Evolutionary conservation across 768 basidiomycete species (phyloP).

Genomic region (Mrakia hoshinonis): DNA sequence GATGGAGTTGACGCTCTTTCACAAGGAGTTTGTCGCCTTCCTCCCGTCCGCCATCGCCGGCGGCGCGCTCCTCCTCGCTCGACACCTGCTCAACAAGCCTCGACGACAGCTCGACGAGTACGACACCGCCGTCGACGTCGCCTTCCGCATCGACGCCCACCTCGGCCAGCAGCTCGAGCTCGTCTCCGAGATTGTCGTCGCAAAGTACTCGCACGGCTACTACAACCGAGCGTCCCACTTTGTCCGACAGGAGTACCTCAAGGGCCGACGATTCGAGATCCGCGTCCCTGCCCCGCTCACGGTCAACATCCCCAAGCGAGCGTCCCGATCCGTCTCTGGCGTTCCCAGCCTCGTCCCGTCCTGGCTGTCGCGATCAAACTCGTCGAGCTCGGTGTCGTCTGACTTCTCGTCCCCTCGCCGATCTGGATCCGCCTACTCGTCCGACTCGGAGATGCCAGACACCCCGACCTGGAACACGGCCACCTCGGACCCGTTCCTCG

Average conservation of each 20-base stretch:
- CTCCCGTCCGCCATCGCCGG: conserved; percentile 77
- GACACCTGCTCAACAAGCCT: conserved; percentile 73
- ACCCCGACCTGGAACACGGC: conserved; percentile 13
- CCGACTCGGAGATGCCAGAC: conserved; percentile 28
- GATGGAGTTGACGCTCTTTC: conserved; percentile 98
- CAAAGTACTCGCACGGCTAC: conserved; percentile 95
- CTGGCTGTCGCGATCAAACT: conserved; percentile 11
- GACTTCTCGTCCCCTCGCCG: conserved; percentile 22
- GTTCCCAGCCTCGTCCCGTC: background rate
- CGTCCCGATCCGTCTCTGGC: background rate
- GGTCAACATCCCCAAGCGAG: background rate
- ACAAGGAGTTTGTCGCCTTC: conserved; percentile 85
- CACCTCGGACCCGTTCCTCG: conserved; percentile 14
- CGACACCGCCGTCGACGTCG: conserved; percentile 70
- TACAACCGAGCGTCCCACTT: conserved; percentile 92
- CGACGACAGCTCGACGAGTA: conserved; percentile 72
- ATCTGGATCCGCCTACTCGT: conserved; percentile 16
- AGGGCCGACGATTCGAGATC: conserved; percentile 46
- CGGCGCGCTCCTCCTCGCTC: conserved; percentile 80
- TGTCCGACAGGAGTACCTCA: conserved; percentile 86
- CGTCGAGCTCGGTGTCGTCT: conserved; percentile 19
- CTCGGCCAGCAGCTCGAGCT: conserved; percentile 82
- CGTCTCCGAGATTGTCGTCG: conserved; percentile 88
- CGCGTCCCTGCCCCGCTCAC: conserved; percentile 20
- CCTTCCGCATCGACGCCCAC: conserved; percentile 74